Evolutionary conservation across 116 monocot genomes (phyloP).

Genomic region (Phalaenopsis hybrid): DNA sequence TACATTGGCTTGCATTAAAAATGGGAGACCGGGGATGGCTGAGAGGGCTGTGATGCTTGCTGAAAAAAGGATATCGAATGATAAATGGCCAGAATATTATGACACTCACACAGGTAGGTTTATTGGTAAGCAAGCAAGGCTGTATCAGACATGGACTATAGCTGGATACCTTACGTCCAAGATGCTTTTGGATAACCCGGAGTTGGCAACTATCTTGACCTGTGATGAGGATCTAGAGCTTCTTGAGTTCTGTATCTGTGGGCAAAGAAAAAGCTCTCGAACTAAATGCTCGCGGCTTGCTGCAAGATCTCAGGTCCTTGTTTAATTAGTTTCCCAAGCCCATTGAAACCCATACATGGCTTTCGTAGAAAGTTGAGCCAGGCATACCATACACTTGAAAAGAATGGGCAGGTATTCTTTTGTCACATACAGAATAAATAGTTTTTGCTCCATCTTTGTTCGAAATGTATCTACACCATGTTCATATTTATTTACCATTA

Average conservation of each 20-base stretch:
- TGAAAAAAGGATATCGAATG: conserved; percentile 36
- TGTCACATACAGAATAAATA: neutral
- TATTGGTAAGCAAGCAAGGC: conserved; percentile 54
- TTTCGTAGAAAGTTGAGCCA: neutral
- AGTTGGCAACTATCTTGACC: conserved; percentile 48
- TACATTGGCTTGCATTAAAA: conserved; percentile 61
- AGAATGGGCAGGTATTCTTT: neutral
- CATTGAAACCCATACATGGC: neutral
- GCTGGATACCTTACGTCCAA: conserved; percentile 59
- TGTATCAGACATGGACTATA: conserved; percentile 64
- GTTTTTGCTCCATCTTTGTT: neutral
- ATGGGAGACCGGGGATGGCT: conserved; percentile 40
- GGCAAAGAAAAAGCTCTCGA: conserved; percentile 28
- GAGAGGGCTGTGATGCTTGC: conserved; percentile 31
- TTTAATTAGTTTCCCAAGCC: conserved; percentile 5
- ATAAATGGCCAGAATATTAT: conserved; percentile 68
- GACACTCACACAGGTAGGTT: conserved; percentile 49
- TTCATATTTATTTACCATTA: neutral
- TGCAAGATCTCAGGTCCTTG: conserved; percentile 35
- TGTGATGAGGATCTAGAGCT: conserved; percentile 61
- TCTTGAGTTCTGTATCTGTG: conserved; percentile 51
- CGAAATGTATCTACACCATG: neutral
- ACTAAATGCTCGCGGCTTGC: conserved; percentile 42
- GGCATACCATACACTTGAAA: neutral
- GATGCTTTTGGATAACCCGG: conserved; percentile 49